Base-by-base conservation (phyloP, 495 filamentous ascomycete species). In the Recurvomyces mirabilis region DNA sequence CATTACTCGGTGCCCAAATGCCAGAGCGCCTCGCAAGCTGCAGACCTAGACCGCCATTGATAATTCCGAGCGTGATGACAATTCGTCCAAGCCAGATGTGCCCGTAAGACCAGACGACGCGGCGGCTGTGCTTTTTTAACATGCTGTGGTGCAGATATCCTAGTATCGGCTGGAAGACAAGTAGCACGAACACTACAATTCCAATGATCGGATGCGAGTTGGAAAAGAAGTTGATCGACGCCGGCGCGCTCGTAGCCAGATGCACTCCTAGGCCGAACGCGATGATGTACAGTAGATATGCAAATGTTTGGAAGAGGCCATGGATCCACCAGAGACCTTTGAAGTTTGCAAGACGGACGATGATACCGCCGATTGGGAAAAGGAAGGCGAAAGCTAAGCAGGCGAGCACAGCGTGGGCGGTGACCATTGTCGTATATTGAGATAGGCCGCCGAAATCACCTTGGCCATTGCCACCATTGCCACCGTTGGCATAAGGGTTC, bases 341-440 rank as follows among this genome's bases (percentile, higher is more conserved):
- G 46, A 64, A 66, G 20, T 40, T 57, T 13, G 71, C 50, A 0
- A 73, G 30, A 18, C 66, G 61, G 22, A 74, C 59, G 31, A 60
- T 38, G 47, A 72, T 61, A 5, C 59, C 64, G 22, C 65, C 67
- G 11, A 64, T 46, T 34, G 67, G 74, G 55, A 73, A 70, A 28
- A 70, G 54, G 38, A 68, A 50, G 26, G 68, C 34, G 38, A 64
- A 64, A 5, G 60, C 63, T 12, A 63, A 50, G n/a, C 48, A 44
- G 14, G 63, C 63, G 4, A 66, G 36, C 5, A 54, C 51, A 22
- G 53, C 63, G 53, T 66, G 63, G 5, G 63, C 63, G 32, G 56
- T 53, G 34, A 65, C 32, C 39, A 60, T 58, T 35, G 31, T 54
- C 5, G 20, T 21, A 39, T 28, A 49, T 4, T 25, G 15, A 3